Base-by-base conservation (phyloP, 2,329 filamentous ascomycete species). In the Fusarium fracticaudum region DNA sequence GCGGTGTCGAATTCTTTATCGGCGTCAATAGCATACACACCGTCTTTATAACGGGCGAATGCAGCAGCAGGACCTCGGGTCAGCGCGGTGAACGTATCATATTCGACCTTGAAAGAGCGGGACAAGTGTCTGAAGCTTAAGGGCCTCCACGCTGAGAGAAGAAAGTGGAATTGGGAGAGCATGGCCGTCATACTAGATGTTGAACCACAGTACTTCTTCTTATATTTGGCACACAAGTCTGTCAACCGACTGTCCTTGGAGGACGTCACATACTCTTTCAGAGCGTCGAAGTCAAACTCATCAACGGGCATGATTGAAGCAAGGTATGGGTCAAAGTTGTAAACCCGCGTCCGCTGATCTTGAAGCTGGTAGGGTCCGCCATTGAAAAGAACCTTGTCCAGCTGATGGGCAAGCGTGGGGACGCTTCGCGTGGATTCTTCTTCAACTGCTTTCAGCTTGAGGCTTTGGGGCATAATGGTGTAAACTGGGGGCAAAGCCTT, bases 271-370 rank as follows among this genome's bases (percentile, higher is more conserved):
- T 98, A 99, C 72, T 91, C 88, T 81, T 93, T 94, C 61, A 99
- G 83, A 8, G 94, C 91, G 66, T 93, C 89, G 81, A 97, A 99
- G 79, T 99, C 94, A 79, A 99, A 99, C 79, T 99, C 94, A 5
- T 90, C 86, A 22, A 96, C 91, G 5, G 96, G 95, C 94, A 98
- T 98, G 77, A 99, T 97, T 60, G 91, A 91, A 69, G 95, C 91
- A 26, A 99, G 88, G 79, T 98, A 98, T 0, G 97, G 96, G 80
- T 99, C 96, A 78, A 99, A 99, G 81, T 99, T 99, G 87, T 91
- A 99, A 12, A 98, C 94, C 24, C 91, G 89, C 44, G 96, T 95
- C 66, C 94, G 90, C 31, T 92, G 91, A 81, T 99, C 96, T 82
- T 97, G 95, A 59, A 99, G 88, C 58, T 94, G 92, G 81, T 98